phyloP scores from a whole-genome alignment of 257 asterid species.

The Vinca minor region DNA sequence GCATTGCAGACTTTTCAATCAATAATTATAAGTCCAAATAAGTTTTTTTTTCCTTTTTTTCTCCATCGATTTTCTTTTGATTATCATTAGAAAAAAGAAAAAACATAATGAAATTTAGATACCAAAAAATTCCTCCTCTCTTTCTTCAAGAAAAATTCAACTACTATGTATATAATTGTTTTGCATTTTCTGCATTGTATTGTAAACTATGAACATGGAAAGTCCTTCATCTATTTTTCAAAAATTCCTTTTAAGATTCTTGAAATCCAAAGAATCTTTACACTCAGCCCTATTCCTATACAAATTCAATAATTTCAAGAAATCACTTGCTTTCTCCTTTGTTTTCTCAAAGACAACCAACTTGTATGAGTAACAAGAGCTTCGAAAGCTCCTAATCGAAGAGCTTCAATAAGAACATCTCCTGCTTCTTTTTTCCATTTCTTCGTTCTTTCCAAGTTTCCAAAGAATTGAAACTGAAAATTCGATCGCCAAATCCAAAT shows the following conservation, averaged over 20 bases:
- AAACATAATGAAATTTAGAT: neutral
- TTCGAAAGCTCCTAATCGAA: slow-evolving; percentile 46
- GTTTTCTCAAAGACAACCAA: slow-evolving; percentile 38
- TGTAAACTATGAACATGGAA: neutral
- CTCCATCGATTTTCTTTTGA: too few relatives aligned
- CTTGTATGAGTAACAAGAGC: slow-evolving; percentile 38
- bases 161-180: neutral
- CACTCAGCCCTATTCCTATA: slow-evolving; percentile 29
- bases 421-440: neutral
- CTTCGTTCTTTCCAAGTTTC: slow-evolving; percentile 23
- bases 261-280: slow-evolving; percentile 42
- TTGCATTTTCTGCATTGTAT: too few relatives aligned
- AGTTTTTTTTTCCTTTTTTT: neutral
- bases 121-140: too few relatives aligned
- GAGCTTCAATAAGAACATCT: slow-evolving; percentile 26
- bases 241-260: slow-evolving; percentile 35
- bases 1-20: too few relatives aligned
- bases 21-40: neutral
- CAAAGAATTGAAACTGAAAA: slow-evolving; percentile 42
- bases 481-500: slow-evolving; percentile 39
- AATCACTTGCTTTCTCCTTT: slow-evolving; percentile 39
- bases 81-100: neutral
- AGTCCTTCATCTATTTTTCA: slow-evolving; percentile 5
- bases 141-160: neutral
- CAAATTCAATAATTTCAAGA: slow-evolving; percentile 40